Evolutionary conservation across 2,329 filamentous ascomycete species (phyloP), one percentile per base, ranked within the genome.

Genomic region (Beauveria medogensis): DNA sequence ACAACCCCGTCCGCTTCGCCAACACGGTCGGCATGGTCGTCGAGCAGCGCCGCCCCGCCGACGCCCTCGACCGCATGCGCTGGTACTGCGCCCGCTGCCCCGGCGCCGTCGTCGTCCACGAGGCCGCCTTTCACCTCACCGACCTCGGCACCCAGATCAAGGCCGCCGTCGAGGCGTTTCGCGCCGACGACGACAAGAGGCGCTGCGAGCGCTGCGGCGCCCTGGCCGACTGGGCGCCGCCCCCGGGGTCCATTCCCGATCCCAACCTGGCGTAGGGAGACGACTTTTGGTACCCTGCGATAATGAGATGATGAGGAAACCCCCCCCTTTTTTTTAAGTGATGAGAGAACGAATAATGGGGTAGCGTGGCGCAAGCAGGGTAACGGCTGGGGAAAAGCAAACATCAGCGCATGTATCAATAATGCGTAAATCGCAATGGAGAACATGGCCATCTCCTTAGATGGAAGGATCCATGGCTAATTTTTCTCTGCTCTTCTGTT

Each of bases 81-180:
- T 97, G 92, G 93, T 97, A 97, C 77, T 97, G 94, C 75, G 75
- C 75, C 55, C 65, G 80, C 67, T 96, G 92, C 72, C 44, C 44
- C 22, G 55, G 34, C 63, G 76, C 79, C 16, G 80, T 81, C 61
- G 75, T 92, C 65, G 92, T 97, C 7, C 88, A 95, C 75, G 92
- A 97, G 79, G 89, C 87, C 48, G 79, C 82, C 12, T 97, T 99
- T 70, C 86, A 94, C 72, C 96, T 92, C 73, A 92, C 87, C 40
- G 89, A 97, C 77, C 76, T 97, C 65, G 93, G 93, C 22, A 93
- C 89, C 26, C 94, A 97, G 84, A 93, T 99, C 71, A 97, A 97
- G 80, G 84, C 84, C 57, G 92, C 90, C 8, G 93, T 97, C 43
- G 86, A 96, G 74, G 81, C 79, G 22, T 97, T 97, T 74, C 88